A percentile compares a stretch with the other conserved stretches of the same genome.
These are phyloP conservation scores for Cystoderma amianthinum DNA, from an alignment of 768 basidiomycete species.

Conservation along the genomic window DNA sequence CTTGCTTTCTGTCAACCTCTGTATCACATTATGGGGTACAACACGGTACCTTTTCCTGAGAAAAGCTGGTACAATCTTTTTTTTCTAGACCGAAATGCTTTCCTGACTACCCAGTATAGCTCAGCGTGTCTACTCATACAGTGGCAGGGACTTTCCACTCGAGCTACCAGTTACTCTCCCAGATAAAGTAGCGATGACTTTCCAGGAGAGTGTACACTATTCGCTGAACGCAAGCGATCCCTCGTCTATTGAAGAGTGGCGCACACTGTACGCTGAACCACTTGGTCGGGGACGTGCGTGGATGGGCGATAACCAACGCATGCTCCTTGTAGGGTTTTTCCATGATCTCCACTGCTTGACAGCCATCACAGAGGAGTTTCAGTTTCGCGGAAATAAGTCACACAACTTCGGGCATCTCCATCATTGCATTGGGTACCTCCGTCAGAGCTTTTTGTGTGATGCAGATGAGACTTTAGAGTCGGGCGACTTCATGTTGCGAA, in stretches of 20 bases:
- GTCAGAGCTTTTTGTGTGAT: slow-evolving; percentile 35
- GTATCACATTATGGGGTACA: not conserved
- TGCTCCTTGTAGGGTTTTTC: slow-evolving; percentile 31
- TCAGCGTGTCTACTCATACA: not conserved
- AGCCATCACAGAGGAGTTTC: slow-evolving; percentile 18
- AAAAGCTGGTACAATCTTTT: not conserved
- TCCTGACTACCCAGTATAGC: not conserved
- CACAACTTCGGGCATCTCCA: slow-evolving; percentile 20
- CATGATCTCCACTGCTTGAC: slow-evolving; percentile 43
- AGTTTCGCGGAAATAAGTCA: slow-evolving; percentile 10
- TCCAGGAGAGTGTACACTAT: slow-evolving; percentile 21
- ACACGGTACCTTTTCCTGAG: not conserved
- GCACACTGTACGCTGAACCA: slow-evolving; percentile 16
- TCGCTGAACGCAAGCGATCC: slow-evolving; percentile 12
- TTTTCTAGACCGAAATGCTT: not conserved
- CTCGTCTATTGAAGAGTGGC: slow-evolving; percentile 19
- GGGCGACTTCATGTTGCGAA: slow-evolving; percentile 26
- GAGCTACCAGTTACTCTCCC: slow-evolving; percentile 14
- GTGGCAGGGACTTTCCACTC: slow-evolving; percentile 15
- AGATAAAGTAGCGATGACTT: slow-evolving; percentile 17
- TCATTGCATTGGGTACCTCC: slow-evolving; percentile 44
- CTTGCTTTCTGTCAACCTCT: not conserved
- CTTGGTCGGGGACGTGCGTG: slow-evolving; percentile 18
- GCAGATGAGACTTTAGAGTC: slow-evolving; percentile 43
- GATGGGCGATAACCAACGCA: slow-evolving; percentile 18